These are phyloP conservation scores for Phalaenopsis hybrid DNA, from an alignment of 116 monocot species.

Conservation along the genomic window DNA sequence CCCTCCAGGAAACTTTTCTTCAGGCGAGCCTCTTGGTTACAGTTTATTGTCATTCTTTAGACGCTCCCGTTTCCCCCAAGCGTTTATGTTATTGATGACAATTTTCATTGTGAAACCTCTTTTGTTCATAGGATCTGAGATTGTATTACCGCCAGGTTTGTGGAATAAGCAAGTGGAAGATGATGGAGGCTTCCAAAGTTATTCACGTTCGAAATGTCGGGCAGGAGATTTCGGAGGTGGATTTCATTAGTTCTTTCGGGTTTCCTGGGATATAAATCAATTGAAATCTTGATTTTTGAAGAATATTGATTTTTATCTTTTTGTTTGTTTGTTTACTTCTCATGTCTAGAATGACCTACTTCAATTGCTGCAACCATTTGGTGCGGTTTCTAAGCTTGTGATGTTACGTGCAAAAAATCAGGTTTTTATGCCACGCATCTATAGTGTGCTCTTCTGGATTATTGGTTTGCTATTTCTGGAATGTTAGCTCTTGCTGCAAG, in stretches of 20 bases:
- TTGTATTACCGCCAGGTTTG: neutral
- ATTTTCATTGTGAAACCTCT: neutral
- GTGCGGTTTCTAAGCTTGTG: slow-evolving; percentile 64
- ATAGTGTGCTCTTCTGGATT: neutral
- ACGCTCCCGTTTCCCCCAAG: neutral
- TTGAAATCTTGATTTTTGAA: neutral
- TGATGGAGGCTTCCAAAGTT: slow-evolving; percentile 85
- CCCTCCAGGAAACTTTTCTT: neutral
- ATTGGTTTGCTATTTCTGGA: neutral
- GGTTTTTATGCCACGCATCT: slow-evolving; percentile 24
- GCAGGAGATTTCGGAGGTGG: slow-evolving; percentile 79
- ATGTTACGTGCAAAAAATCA: slow-evolving; percentile 89
- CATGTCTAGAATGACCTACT: slow-evolving; percentile 66
- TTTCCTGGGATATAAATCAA: neutral
- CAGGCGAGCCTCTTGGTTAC: neutral
- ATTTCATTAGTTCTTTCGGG: slow-evolving; percentile 3
- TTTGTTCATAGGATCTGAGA: neutral
- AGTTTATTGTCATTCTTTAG: neutral
- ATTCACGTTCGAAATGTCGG: slow-evolving; percentile 86
- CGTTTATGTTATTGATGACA: neutral
- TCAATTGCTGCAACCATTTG: slow-evolving; percentile 87
- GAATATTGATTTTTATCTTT: neutral
- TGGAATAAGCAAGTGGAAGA: slow-evolving; percentile 12
- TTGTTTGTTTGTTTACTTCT: neutral
- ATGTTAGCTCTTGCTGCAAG: neutral